Conservation (phyloP, 176 grass and related monocot genomes). For the Rhipidocladum racemiflorum region DNA sequence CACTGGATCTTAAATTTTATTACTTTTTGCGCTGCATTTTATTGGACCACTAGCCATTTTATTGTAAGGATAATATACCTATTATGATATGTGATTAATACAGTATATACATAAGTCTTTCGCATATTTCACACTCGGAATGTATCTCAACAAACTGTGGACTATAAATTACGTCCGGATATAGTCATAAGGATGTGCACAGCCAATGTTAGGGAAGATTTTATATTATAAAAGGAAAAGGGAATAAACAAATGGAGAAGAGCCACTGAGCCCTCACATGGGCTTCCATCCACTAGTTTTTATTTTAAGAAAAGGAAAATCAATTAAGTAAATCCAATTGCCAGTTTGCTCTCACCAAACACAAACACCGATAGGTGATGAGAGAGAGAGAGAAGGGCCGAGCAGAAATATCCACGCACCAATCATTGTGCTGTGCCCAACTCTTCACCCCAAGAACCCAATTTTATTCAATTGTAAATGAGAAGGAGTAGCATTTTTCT, state of each 20-base stretch:
- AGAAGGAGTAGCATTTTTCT: background rate
- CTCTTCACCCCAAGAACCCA: background rate
- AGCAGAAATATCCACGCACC: constrained; percentile 36
- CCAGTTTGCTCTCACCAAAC: constrained; percentile 34
- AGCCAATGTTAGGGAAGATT: background rate
- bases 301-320: constrained; percentile 31
- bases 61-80: no score
- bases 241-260: constrained; percentile 33
- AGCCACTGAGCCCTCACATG: constrained; percentile 18
- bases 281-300: constrained; percentile 33
- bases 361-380: background rate
- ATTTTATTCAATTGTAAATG: constrained; percentile 26
- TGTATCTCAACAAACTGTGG: no score
- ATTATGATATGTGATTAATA: no score
- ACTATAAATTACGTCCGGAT: no score
- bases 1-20: no score
- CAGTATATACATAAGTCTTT: no score
- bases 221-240: background rate
- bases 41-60: no score
- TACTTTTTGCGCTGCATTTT: no score
- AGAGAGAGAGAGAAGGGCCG: background rate
- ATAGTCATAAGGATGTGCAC: constrained; percentile 21
- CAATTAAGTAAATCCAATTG: constrained; percentile 21
- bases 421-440: constrained; percentile 41
- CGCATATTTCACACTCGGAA: no score